Base-by-base conservation (phyloP, 129 eudicot genomes). In the Tanacetum coccineum region DNA sequence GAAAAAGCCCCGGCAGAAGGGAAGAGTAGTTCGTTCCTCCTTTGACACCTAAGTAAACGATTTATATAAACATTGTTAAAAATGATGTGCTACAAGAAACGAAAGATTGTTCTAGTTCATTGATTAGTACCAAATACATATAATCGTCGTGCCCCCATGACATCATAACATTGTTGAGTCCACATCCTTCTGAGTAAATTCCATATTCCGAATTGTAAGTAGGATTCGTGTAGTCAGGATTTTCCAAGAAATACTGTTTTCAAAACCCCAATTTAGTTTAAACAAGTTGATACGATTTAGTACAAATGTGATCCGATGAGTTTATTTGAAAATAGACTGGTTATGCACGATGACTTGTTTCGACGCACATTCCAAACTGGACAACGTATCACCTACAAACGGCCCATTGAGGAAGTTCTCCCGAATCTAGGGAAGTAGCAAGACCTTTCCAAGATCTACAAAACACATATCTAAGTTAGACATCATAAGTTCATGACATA, bases 91-190 rank as follows among this genome's bases (percentile, higher is more conserved):
- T 30, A 55, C 22, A 22, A 11, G 39, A 65, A 3, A 53, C 18
- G 36, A 22, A 22, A 22, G 25, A 22, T 22, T 22, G 25, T 22
- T 22, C 25, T n/a, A n/a, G 25, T 22, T 2, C 25, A 22, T n/a
- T 1, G 25, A 13, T 59, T 30, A 8, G 30, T 86, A 89, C 96
- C 98, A 92, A 32, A 51, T 86, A 92, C 98, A 92, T 92, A 79
- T 92, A 88, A 78, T 93, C 98, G 42, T 86, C 96, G 61, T 93
- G 98, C 45, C 98, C 98, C 95, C 95, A 93, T 20, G 98, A 93
- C 91, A 93, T 79, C 76, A 84, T 32, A 6, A 93, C 87, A 13
- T 84, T 86, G 66, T 88, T 83, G 1, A 93, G 87, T 57, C 98
- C 98, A 77, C 96, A 84, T 4, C 87, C 91, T 59, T 88, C 70